phyloP scores from a whole-genome alignment of 257 asterid genomes.

The Craterostigma plantagineum region DNA sequence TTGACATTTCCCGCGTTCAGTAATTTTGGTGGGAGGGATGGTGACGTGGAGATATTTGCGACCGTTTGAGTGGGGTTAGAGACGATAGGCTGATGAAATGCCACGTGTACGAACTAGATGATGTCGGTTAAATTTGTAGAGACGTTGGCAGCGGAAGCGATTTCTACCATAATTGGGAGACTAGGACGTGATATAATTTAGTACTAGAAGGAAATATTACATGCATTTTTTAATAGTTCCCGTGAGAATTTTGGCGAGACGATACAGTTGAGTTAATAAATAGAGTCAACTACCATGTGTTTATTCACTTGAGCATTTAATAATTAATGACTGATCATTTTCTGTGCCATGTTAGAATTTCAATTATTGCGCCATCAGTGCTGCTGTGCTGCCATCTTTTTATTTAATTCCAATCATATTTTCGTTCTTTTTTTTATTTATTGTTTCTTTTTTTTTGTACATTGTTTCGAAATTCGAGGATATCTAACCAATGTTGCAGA shows the following conservation, averaged over 20 bases:
- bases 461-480: too few relatives aligned
- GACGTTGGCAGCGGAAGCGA: too few relatives aligned
- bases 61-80: constrained; percentile 8
- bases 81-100: constrained; percentile 18
- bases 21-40: not conserved
- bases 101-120: constrained; percentile 19
- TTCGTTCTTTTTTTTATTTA: too few relatives aligned
- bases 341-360: constrained; percentile 10
- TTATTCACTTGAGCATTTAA: constrained; percentile 8
- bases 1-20: constrained; percentile 43
- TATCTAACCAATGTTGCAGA: too few relatives aligned
- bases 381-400: constrained; percentile 1
- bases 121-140: too few relatives aligned
- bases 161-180: too few relatives aligned
- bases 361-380: constrained; percentile 16
- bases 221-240: too few relatives aligned
- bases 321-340: constrained; percentile 8
- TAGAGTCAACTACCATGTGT: constrained; percentile 16
- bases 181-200: too few relatives aligned
- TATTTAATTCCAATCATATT: not conserved
- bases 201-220: too few relatives aligned
- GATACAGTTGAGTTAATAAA: constrained; percentile 8
- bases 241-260: too few relatives aligned
- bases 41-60: constrained; percentile 16
- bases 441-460: too few relatives aligned